phyloP scores from a whole-genome alignment of 371 early-diverging fungal genomes.

The Mucor sp. region DNA sequence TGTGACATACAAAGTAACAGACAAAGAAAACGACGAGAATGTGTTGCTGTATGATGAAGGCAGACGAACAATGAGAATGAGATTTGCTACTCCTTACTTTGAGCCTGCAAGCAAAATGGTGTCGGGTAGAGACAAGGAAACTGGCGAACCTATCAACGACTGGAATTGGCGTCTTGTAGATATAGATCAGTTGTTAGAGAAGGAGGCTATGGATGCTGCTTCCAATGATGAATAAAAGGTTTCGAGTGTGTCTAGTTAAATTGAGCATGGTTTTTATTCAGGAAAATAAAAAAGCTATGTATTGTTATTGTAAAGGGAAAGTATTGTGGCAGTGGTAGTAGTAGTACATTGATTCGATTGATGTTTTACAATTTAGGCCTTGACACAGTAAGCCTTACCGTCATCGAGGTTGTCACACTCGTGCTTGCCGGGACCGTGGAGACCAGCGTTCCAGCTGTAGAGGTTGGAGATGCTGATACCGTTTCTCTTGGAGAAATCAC shows the following conservation, averaged over 20 bases:
- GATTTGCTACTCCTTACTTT: slow-evolving; percentile 63
- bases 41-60: slow-evolving; percentile 49
- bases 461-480: slow-evolving; percentile 22
- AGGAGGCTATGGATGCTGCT: slow-evolving; percentile 41
- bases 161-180: slow-evolving; percentile 63
- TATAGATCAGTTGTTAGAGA: slow-evolving; percentile 60
- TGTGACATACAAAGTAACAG: slow-evolving; percentile 41
- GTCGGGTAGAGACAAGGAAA: slow-evolving; percentile 47
- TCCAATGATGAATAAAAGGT: slow-evolving; percentile 10
- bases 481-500: slow-evolving; percentile 27
- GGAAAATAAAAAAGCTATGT: neutral
- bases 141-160: slow-evolving; percentile 54
- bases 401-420: slow-evolving; percentile 41
- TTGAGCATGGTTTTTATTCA: slow-evolving; percentile 6
- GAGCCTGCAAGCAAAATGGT: slow-evolving; percentile 57
- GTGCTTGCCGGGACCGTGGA: slow-evolving; percentile 33
- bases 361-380: slow-evolving; percentile 2
- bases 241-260: neutral
- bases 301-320: neutral
- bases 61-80: slow-evolving; percentile 50
- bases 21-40: slow-evolving; percentile 15
- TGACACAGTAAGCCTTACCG: slow-evolving; percentile 40
- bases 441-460: slow-evolving; percentile 35
- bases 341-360: neutral
- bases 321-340: neutral